Percentiles rank a stretch among this genome's conserved stretches.
phyloP scores from a whole-genome alignment of 106 monocot species.

The Allium fistulosum region DNA sequence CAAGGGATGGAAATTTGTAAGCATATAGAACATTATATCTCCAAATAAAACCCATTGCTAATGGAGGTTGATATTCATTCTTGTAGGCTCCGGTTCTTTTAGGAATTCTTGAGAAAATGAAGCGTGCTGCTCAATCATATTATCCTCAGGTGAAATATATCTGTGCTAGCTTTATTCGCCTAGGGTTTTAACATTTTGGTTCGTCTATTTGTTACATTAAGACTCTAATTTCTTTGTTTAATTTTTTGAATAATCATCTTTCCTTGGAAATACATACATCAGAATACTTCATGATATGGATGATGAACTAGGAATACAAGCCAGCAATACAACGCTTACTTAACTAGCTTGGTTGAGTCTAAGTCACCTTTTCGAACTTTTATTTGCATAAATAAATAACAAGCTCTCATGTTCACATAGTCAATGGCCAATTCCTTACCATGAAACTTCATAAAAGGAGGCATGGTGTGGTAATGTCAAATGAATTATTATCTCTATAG shows the following conservation, averaged over 20 bases:
- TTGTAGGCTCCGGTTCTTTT: slow-evolving; percentile 61
- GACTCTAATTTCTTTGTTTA: no score
- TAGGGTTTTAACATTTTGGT: not conserved
- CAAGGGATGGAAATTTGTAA: not conserved
- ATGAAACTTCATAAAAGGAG: not conserved
- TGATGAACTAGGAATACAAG: no score
- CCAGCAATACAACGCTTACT: no score
- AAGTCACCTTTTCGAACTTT: not conserved
- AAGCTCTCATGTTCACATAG: not conserved
- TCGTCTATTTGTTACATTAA: not conserved
- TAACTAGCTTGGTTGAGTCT: no score
- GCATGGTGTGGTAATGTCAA: not conserved
- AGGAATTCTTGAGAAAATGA: slow-evolving; percentile 55
- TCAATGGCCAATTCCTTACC: not conserved
- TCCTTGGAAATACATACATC: no score
- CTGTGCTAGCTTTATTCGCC: not conserved
- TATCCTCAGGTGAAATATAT: slow-evolving; percentile 57
- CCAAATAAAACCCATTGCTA: no score
- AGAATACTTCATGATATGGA: no score
- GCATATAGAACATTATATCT: no score
- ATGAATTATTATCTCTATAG: not conserved
- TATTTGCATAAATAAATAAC: not conserved
- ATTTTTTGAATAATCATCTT: no score
- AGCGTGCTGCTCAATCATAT: slow-evolving; percentile 27
- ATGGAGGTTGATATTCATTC: not conserved